A percentile compares a stretch with the other conserved stretches of the same genome.
Conservation (phyloP, 108 stramenopile species). For the Cyclotella choctawhatcheeana region DNA sequence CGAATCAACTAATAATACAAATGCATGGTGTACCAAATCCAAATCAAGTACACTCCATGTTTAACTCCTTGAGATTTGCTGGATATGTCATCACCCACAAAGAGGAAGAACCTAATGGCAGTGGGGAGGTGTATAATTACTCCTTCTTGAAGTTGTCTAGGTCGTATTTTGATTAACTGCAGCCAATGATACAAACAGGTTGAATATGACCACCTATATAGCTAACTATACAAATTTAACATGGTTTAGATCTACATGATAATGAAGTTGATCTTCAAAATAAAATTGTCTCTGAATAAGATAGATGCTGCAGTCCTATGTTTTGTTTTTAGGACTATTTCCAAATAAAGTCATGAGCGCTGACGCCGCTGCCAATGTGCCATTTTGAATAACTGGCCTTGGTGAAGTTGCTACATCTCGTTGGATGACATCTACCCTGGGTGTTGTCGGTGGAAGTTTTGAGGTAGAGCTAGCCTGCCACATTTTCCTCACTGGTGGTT, state of each 20-base stretch:
- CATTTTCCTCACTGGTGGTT: no score
- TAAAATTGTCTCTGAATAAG: no score
- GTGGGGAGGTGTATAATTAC: slow-evolving; percentile 37
- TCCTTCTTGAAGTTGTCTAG: slow-evolving; percentile 29
- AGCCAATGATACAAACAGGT: no score
- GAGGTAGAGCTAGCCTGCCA: neutral
- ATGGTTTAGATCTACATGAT: no score
- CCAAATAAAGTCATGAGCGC: slow-evolving; percentile 16
- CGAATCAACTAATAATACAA: slow-evolving; percentile 51
- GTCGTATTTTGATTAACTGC: slow-evolving; percentile 29
- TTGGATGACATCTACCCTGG: neutral
- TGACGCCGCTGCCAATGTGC: slow-evolving; percentile 25
- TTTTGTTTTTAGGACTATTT: neutral
- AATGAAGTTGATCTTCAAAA: no score
- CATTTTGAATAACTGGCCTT: slow-evolving; percentile 26
- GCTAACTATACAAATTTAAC: neutral
- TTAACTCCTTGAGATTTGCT: slow-evolving; percentile 39
- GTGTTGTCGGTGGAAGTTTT: slow-evolving; percentile 3
- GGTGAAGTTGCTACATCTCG: slow-evolving; percentile 3
- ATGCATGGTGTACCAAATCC: slow-evolving; percentile 40
- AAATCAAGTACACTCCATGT: slow-evolving; percentile 44
- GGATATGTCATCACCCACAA: slow-evolving; percentile 68
- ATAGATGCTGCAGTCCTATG: no score
- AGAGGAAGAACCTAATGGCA: slow-evolving; percentile 40
- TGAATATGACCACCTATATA: no score